Evolutionary conservation across 2,329 filamentous ascomycete genomes (phyloP).

Genomic region (Trichophyton benhamiae): DNA sequence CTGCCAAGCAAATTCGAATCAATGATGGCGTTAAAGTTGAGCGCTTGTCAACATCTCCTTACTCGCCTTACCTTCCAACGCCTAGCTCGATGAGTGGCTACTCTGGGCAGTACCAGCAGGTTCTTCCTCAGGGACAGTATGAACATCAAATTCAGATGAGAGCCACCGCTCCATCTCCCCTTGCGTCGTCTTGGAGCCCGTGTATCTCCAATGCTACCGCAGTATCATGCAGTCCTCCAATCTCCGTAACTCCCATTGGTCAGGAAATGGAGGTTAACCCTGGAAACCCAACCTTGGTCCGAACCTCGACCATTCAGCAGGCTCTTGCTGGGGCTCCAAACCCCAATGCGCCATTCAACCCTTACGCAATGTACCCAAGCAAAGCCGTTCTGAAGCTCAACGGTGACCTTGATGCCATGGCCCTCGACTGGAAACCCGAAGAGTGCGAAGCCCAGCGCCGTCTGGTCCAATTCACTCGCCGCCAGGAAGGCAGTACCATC

Average conservation of each 20-base stretch:
- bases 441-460: constrained; percentile 69
- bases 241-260: constrained; percentile 28
- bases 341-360: constrained; percentile 52
- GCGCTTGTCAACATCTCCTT: constrained; percentile 37
- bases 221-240: constrained; percentile 33
- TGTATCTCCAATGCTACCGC: constrained; percentile 36
- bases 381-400: constrained; percentile 78
- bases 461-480: constrained; percentile 77
- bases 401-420: constrained; percentile 76
- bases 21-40: constrained; percentile 39
- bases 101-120: constrained; percentile 26
- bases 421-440: constrained; percentile 66
- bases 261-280: constrained; percentile 33
- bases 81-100: constrained; percentile 33
- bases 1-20: constrained; percentile 37
- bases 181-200: constrained; percentile 37
- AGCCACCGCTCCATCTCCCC: constrained; percentile 38
- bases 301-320: constrained; percentile 54
- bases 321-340: constrained; percentile 27
- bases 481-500: constrained; percentile 70
- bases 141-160: constrained; percentile 31
- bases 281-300: constrained; percentile 47
- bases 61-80: constrained; percentile 40
- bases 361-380: constrained; percentile 66
- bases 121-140: constrained; percentile 32